Percentiles rank a stretch among this genome's conserved stretches.
phyloP scores from a whole-genome alignment of 148 eudicot genomes.

The Talinum fruticosum region DNA sequence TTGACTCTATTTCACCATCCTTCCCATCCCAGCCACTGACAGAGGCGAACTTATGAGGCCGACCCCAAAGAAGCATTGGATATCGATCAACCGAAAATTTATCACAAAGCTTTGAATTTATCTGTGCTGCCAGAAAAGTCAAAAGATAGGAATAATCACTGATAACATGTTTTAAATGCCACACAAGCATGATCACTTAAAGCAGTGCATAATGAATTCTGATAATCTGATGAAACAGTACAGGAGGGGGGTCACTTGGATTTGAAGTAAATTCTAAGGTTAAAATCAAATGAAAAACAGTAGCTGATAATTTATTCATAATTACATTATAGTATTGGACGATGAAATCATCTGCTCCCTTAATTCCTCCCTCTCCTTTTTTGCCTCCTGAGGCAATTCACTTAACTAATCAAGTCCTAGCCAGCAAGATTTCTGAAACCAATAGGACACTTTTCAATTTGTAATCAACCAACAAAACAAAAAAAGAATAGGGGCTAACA shows the following conservation, averaged over 20 bases:
- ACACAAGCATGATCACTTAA: neutral
- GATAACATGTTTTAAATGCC: conserved; percentile 12
- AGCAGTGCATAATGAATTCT: neutral
- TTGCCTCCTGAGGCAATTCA: too few relatives aligned
- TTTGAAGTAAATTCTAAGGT: neutral
- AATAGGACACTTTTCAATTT: too few relatives aligned
- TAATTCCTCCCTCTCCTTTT: neutral
- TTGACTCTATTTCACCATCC: conserved; percentile 54
- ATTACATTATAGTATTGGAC: neutral
- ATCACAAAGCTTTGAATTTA: conserved; percentile 79
- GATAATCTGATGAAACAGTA: neutral
- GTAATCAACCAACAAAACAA: too few relatives aligned
- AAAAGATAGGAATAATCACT: conserved; percentile 41
- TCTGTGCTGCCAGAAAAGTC: conserved; percentile 87
- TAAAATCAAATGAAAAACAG: neutral
- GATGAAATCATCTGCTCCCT: neutral
- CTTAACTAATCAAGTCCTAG: too few relatives aligned
- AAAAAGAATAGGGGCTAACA: too few relatives aligned
- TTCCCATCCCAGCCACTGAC: conserved; percentile 51
- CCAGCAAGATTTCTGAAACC: too few relatives aligned
- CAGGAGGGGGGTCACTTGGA: neutral
- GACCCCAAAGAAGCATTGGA: conserved; percentile 89
- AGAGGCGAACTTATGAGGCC: conserved; percentile 58
- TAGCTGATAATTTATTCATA: neutral
- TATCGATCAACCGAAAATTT: conserved; percentile 73